A percentile compares a stretch with the other conserved stretches of the same genome.
Conservation (phyloP, 1,139 yeast genomes). For the Saccharomyces hybrid region DNA sequence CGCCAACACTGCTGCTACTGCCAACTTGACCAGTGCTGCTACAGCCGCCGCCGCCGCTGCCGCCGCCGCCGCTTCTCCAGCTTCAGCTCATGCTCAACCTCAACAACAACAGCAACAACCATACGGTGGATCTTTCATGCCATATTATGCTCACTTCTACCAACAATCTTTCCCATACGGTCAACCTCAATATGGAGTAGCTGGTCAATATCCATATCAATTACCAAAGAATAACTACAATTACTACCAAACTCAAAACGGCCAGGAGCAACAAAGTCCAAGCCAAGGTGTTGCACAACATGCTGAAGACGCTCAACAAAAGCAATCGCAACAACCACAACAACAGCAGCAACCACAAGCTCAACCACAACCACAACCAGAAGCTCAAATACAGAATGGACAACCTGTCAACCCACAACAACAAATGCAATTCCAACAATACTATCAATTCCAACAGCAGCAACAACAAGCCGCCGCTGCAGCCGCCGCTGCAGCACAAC, state of each 20-base stretch:
- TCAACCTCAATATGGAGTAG: slow-evolving; percentile 30
- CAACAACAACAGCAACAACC: slow-evolving; percentile 9
- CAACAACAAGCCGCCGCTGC: slow-evolving; percentile 12
- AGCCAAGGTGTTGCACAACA: slow-evolving; percentile 13
- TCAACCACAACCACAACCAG: slow-evolving; percentile 11
- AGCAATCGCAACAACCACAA: slow-evolving; percentile 15
- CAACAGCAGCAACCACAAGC: slow-evolving; percentile 2
- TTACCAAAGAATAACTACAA: slow-evolving; percentile 27
- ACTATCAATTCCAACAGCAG: slow-evolving; percentile 28
- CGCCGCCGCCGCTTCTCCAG: slow-evolving; percentile 18
- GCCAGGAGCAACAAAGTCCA: slow-evolving; percentile 8
- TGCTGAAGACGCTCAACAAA: slow-evolving; percentile 18
- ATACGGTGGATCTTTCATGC: slow-evolving; percentile 26
- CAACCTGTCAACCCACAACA: slow-evolving; percentile 12
- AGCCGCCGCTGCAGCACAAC: slow-evolving; percentile 9
- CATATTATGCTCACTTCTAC: slow-evolving; percentile 28
- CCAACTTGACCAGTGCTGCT: slow-evolving; percentile 13
- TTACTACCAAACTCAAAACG: slow-evolving; percentile 12
- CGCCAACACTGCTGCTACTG: slow-evolving; percentile 3
- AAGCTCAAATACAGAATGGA: slow-evolving; percentile 14
- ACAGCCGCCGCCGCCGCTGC: slow-evolving; percentile 21
- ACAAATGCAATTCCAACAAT: slow-evolving; percentile 30
- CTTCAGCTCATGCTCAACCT: slow-evolving; percentile 17
- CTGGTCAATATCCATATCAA: slow-evolving; percentile 30
- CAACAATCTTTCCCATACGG: slow-evolving; percentile 31